Evolutionary conservation across 352 stramenopile species (phyloP).

Genomic region (Globisporangium cystogenes): DNA sequence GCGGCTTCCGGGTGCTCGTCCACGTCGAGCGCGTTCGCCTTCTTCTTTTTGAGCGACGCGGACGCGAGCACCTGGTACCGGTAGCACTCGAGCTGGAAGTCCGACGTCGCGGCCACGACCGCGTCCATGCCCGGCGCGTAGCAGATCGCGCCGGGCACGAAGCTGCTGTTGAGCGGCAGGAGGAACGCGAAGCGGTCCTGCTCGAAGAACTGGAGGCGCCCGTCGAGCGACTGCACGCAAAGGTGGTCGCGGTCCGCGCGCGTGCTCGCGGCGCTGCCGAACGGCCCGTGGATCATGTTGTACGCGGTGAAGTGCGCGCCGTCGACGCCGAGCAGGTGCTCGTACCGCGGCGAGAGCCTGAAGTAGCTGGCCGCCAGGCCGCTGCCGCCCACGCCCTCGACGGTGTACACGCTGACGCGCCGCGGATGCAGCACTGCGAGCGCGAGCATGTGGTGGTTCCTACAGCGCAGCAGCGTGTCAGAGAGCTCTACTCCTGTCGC

Average conservation of each 20-base stretch:
- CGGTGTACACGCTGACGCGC: conserved; percentile 68
- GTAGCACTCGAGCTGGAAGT: conserved; percentile 87
- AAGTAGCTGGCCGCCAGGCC: conserved; percentile 81
- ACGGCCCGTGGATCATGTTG: conserved; percentile 85
- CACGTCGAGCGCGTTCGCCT: conserved; percentile 32
- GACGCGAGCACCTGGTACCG: conserved; percentile 80
- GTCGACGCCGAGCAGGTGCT: conserved; percentile 83
- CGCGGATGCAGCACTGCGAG: conserved; percentile 87
- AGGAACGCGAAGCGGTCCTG: conserved; percentile 88
- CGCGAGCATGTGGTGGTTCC: conserved; percentile 48
- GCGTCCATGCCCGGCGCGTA: conserved; percentile 79
- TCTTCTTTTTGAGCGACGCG: conserved; percentile 63
- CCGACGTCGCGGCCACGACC: conserved; percentile 74
- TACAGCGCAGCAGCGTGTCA: conserved; percentile 6
- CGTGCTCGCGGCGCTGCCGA: conserved; percentile 32
- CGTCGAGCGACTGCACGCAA: conserved; percentile 89
- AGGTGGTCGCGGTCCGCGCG: conserved; percentile 64
- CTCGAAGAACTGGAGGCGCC: conserved; percentile 90
- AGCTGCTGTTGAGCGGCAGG: conserved; percentile 72
- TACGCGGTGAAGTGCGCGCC: conserved; percentile 89
- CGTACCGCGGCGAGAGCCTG: conserved; percentile 75
- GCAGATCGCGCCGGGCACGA: conserved; percentile 76
- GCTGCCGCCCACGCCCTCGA: conserved; percentile 72
- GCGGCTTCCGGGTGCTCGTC: conserved; percentile 35
- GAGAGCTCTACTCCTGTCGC: neutral